These are phyloP conservation scores for Cymbidium sinense DNA, from an alignment of 106 monocot genomes.

Conservation along the genomic window DNA sequence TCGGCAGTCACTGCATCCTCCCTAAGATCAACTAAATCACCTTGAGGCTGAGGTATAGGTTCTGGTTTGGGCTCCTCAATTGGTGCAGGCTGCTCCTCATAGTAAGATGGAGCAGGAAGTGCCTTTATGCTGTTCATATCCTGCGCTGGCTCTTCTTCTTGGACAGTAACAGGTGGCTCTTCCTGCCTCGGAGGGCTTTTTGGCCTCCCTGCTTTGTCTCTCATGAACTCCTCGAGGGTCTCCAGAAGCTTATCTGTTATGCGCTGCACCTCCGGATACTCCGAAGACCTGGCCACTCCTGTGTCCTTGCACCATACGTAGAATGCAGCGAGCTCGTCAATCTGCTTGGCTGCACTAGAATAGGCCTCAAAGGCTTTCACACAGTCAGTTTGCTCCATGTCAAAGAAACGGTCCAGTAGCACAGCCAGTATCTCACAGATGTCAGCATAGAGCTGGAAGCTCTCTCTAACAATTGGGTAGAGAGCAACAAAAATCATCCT, in stretches of 20 bases:
- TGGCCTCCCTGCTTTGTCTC: conserved; percentile 44
- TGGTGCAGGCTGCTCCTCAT: conserved; percentile 11
- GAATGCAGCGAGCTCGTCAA: conserved; percentile 67
- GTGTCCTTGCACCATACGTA: conserved; percentile 81
- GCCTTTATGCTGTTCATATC: conserved; percentile 72
- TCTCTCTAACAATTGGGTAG: conserved; percentile 60
- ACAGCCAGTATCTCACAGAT: conserved; percentile 71
- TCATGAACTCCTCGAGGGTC: conserved; percentile 79
- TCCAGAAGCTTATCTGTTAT: conserved; percentile 71
- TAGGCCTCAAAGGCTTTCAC: conserved; percentile 80
- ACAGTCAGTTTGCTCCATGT: conserved; percentile 80
- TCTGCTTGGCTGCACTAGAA: conserved; percentile 74
- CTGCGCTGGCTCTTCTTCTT: conserved; percentile 30
- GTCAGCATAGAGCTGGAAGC: conserved; percentile 79
- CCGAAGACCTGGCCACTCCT: conserved; percentile 69
- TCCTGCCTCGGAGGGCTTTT: conserved; percentile 35
- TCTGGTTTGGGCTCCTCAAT: conserved; percentile 8
- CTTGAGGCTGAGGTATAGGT: conserved; percentile 13
- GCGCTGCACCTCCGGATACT: conserved; percentile 78
- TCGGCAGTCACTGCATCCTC: conserved; percentile 44
- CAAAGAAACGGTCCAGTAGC: conserved; percentile 75
- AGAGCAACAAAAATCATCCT: conserved; percentile 60
- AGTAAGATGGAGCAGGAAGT: conserved; percentile 45
- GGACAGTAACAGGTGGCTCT: conserved; percentile 1
- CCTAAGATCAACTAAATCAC: conserved; percentile 61